Evolutionary conservation across 2,329 filamentous ascomycete species (phyloP).

Genomic region (Alternaria viburni): DNA sequence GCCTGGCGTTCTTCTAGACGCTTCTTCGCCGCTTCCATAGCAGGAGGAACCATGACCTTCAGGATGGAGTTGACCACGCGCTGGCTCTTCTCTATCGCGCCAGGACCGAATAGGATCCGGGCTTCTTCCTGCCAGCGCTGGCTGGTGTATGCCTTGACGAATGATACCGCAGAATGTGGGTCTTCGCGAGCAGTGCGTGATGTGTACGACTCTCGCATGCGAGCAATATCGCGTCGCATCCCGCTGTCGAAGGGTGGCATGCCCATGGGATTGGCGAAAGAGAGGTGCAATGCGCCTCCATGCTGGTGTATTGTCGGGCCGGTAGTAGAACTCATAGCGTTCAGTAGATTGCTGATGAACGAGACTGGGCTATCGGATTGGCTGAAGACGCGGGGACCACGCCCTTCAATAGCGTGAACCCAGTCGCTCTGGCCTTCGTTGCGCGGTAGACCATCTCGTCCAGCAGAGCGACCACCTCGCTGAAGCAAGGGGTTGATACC

Average conservation of each 20-base stretch:
- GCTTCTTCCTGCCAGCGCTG: constrained; percentile 90
- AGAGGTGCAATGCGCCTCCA: constrained; percentile 59
- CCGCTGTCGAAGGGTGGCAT: constrained; percentile 42
- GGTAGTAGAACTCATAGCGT: constrained; percentile 57
- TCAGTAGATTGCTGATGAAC: constrained; percentile 64
- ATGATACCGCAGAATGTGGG: constrained; percentile 76
- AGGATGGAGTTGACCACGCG: constrained; percentile 73
- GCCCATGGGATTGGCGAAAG: constrained; percentile 53
- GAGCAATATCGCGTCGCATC: constrained; percentile 41
- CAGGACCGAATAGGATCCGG: constrained; percentile 78
- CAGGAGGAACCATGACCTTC: constrained; percentile 78
- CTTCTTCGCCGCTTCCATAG: constrained; percentile 80
- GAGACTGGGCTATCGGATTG: constrained; percentile 58
- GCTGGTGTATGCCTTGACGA: constrained; percentile 73
- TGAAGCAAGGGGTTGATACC: constrained; percentile 87
- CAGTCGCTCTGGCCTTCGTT: constrained; percentile 58
- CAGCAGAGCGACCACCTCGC: constrained; percentile 55
- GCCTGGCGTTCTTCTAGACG: constrained; percentile 75
- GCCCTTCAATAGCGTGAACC: constrained; percentile 59
- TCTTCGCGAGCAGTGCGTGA: constrained; percentile 58
- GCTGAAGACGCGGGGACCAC: constrained; percentile 53
- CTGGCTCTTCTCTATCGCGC: constrained; percentile 71
- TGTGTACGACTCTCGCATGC: constrained; percentile 38
- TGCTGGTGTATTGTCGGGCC: constrained; percentile 39
- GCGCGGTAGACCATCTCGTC: constrained; percentile 30